These are phyloP conservation scores for Penicillium brasilianum DNA, from an alignment of 2,329 filamentous ascomycete genomes.

Conservation along the genomic window DNA sequence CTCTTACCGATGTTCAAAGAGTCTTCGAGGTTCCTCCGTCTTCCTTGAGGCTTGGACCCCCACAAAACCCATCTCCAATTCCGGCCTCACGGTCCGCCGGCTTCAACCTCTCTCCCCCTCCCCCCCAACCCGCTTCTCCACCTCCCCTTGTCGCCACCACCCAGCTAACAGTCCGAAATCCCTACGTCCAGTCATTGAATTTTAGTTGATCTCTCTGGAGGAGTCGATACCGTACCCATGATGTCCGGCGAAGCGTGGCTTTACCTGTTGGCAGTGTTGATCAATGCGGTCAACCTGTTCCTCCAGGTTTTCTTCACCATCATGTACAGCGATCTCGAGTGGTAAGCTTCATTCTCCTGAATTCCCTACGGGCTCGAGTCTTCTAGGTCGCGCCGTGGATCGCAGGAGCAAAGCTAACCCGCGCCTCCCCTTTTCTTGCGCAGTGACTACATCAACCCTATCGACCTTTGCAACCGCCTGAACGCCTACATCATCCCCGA, in stretches of 20 bases:
- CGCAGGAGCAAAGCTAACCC: slow-evolving; percentile 17
- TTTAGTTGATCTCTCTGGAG: slow-evolving; percentile 1
- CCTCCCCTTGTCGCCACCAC: slow-evolving; percentile 8
- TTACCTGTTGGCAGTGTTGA: slow-evolving; percentile 95
- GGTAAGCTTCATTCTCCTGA: slow-evolving; percentile 64
- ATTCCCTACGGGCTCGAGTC: neutral
- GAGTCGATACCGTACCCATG: slow-evolving; percentile 44
- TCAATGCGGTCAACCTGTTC: slow-evolving; percentile 99
- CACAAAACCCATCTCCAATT: slow-evolving; percentile 35
- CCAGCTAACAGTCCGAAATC: slow-evolving; percentile 9
- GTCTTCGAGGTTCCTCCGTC: slow-evolving; percentile 26
- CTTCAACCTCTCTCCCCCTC: slow-evolving; percentile 10
- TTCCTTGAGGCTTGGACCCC: slow-evolving; percentile 25
- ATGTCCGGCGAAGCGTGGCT: slow-evolving; percentile 99
- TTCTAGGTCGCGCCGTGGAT: neutral
- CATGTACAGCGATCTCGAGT: slow-evolving; percentile 99
- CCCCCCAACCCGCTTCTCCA: slow-evolving; percentile 9
- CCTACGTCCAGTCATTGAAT: slow-evolving; percentile 16
- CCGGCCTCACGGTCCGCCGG: slow-evolving; percentile 22
- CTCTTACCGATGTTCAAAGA: neutral
- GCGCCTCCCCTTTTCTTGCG: slow-evolving; percentile 33
- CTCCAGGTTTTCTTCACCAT: slow-evolving; percentile 99
- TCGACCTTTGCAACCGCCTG: slow-evolving; percentile 99
- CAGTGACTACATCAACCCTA: slow-evolving; percentile 99
- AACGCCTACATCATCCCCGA: slow-evolving; percentile 99